These are phyloP conservation scores for Rheum nobile DNA, from an alignment of 148 eudicot genomes.

Conservation along the genomic window DNA sequence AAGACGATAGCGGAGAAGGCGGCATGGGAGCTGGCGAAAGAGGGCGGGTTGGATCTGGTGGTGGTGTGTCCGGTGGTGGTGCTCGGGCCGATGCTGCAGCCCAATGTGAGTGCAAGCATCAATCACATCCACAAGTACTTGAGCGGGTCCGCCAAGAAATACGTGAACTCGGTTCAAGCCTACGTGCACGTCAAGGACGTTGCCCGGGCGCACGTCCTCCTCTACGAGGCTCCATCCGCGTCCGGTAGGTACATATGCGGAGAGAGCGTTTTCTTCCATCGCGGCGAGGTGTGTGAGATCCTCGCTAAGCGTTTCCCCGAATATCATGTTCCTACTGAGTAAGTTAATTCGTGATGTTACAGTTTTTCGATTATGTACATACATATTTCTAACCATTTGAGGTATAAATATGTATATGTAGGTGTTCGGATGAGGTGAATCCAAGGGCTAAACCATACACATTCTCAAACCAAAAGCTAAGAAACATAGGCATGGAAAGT, in stretches of 20 bases:
- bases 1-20: slow-evolving; percentile 81
- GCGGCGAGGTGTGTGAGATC: slow-evolving; percentile 76
- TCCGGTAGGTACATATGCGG: slow-evolving; percentile 72
- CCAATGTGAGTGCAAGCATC: slow-evolving; percentile 63
- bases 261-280: slow-evolving; percentile 79
- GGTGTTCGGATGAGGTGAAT: slow-evolving; percentile 70
- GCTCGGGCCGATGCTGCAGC: slow-evolving; percentile 66
- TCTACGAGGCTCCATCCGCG: slow-evolving; percentile 56
- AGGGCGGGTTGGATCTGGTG: slow-evolving; percentile 64
- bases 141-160: slow-evolving; percentile 71
- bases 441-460: slow-evolving; percentile 67
- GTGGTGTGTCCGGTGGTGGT: slow-evolving; percentile 69
- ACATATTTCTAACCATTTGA: neutral
- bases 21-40: slow-evolving; percentile 72
- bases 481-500: slow-evolving; percentile 55
- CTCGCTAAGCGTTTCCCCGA: slow-evolving; percentile 71
- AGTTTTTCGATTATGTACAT: neutral
- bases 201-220: slow-evolving; percentile 66
- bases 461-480: slow-evolving; percentile 65
- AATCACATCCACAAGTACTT: slow-evolving; percentile 69
- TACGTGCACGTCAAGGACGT: slow-evolving; percentile 79
- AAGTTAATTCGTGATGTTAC: slow-evolving; percentile 19
- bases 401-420: slow-evolving; percentile 6
- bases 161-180: slow-evolving; percentile 66
- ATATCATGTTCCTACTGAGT: slow-evolving; percentile 81